A percentile compares a stretch with the other conserved stretches of the same genome.
These are phyloP conservation scores for Sutorius australiensis DNA, from an alignment of 768 basidiomycete genomes.

Conservation along the genomic window DNA sequence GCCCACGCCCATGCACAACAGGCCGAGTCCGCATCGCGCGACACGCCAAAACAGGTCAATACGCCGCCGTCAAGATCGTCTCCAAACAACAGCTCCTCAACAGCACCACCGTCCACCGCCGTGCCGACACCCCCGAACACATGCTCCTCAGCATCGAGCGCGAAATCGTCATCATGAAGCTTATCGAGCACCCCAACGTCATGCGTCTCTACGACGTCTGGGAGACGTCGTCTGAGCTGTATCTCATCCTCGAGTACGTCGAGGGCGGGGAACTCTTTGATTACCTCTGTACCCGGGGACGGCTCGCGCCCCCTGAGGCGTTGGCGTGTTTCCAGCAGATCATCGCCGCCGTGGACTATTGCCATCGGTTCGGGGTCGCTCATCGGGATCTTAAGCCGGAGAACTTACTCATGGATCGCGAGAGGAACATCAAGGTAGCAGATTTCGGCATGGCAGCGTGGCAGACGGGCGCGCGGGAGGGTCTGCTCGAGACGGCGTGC, in stretches of 20 bases:
- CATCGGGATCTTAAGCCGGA: constrained; percentile 95
- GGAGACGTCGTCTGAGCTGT: constrained; percentile 88
- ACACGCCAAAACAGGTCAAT: constrained; percentile 82
- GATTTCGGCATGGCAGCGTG: constrained; percentile 98
- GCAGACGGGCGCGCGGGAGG: constrained; percentile 59
- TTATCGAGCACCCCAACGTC: constrained; percentile 92
- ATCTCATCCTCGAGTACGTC: constrained; percentile 91
- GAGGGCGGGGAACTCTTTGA: constrained; percentile 95
- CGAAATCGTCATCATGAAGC: constrained; percentile 97
- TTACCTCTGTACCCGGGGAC: constrained; percentile 76
- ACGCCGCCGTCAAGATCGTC: constrained; percentile 94
- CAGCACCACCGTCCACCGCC: constrained; percentile 52
- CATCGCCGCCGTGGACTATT: constrained; percentile 86
- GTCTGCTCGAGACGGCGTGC: constrained; percentile 76
- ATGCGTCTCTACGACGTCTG: constrained; percentile 95
- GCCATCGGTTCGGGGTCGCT: constrained; percentile 90
- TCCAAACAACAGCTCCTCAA: constrained; percentile 65
- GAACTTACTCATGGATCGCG: constrained; percentile 80
- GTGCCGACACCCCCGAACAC: constrained; percentile 73
- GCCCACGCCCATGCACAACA: constrained; percentile 26
- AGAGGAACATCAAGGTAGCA: constrained; percentile 88
- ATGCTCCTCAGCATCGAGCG: constrained; percentile 79
- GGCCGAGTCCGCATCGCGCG: constrained; percentile 89
- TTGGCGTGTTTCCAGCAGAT: constrained; percentile 91
- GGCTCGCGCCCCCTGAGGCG: constrained; percentile 67